Evolutionary conservation across 2,329 filamentous ascomycete species (phyloP), one percentile per base, ranked within the genome.

Genomic region (Seiridium unicorne): DNA sequence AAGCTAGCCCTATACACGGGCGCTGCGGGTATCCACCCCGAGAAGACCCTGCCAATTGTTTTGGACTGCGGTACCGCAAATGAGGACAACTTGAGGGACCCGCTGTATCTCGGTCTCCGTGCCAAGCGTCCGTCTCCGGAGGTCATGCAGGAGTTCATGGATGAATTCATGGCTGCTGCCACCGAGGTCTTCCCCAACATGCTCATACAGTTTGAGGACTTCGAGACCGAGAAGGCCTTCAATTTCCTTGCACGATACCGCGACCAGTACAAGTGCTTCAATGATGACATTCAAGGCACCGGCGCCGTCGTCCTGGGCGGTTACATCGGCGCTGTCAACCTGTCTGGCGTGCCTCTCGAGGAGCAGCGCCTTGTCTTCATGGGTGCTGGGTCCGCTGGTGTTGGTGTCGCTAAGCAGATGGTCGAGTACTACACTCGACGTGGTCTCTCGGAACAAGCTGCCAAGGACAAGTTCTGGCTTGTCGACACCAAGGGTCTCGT

Each of bases 211-310:
- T 97, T 96, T 70, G 93, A 97, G 76, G 93, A 97, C 73, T 97
- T 96, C 78, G 96, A 97, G 82, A 96, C 93, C 71, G 82, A 85
- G 66, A 87, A 87, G 77, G 93, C 95, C 51, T 99, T 98, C 85
- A 90, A 91, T 64, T 94, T 96, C 70, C 85, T 98, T 46, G 90
- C 95, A 73, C 87, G 92, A 62, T 98, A 98, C 79, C 90, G 92
- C 68, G 83, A 93, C 73, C 85, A 83, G 65, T 94, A 97, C 82
- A 93, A 91, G 76, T 96, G 92, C 84, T 99, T 99, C 86, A 98
- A 98, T 76, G 95, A 98, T 72, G 94, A 99, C 73, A 95, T 99
- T 72, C 94, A 98, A 81, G 94, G 94, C 66, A 98, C 95, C 68
- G 95, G 95, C 68, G 93, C 94, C 64, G 95, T 99, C 70, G 93